Evolutionary conservation across 1,284 basidiomycete species (phyloP).

Genomic region (Leccinum laetum): DNA sequence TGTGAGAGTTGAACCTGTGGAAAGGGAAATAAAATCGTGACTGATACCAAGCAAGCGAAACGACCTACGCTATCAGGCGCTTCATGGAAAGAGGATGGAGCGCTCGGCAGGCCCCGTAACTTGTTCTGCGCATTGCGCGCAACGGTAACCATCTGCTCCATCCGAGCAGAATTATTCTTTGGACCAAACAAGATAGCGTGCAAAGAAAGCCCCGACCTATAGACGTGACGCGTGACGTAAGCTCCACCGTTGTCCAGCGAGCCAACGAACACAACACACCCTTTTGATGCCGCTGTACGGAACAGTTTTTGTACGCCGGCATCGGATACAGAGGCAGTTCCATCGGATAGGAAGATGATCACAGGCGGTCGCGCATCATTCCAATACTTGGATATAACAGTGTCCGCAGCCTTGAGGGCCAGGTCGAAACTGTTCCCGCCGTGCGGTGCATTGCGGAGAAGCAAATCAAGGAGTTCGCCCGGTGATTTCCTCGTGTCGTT

Average conservation of each 20-base stretch:
- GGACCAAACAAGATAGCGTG: constrained; percentile 60
- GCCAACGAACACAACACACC: constrained; percentile 35
- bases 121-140: constrained; percentile 47
- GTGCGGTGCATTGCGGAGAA: constrained; percentile 36
- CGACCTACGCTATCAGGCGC: constrained; percentile 51
- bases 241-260: background rate
- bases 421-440: constrained; percentile 49
- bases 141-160: constrained; percentile 51
- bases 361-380: constrained; percentile 53
- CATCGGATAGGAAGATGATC: constrained; percentile 62
- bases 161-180: constrained; percentile 23
- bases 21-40: too few species aligned
- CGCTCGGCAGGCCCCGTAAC: constrained; percentile 30
- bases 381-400: constrained; percentile 46
- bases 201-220: constrained; percentile 56
- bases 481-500: constrained; percentile 50
- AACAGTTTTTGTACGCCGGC: constrained; percentile 41
- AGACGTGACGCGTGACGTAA: background rate
- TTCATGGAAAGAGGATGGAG: constrained; percentile 47
- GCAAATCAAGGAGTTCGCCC: constrained; percentile 40
- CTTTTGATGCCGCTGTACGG: constrained; percentile 39
- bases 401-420: constrained; percentile 42
- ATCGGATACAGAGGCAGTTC: constrained; percentile 39
- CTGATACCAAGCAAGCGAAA: background rate
- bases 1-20: too few species aligned